phyloP scores from a whole-genome alignment of 148 eudicot species.

The Diospyros lotus region DNA sequence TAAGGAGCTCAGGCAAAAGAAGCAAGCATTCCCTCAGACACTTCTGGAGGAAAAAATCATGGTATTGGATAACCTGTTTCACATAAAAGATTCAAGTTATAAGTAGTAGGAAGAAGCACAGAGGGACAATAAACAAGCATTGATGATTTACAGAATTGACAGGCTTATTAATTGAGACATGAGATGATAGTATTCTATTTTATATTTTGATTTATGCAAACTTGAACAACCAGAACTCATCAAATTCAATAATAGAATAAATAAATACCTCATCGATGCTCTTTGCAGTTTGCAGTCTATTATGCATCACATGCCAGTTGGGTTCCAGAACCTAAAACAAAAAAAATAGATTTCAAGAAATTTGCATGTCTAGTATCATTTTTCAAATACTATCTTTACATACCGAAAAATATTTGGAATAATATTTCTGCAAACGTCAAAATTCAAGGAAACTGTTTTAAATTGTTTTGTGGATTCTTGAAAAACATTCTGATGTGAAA shows the following conservation, averaged over 20 bases:
- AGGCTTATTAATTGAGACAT: not conserved
- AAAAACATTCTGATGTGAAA: too few relatives aligned
- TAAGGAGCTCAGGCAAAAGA: slow-evolving; percentile 84
- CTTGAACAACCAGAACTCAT: slow-evolving; percentile 3
- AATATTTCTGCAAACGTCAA: too few relatives aligned
- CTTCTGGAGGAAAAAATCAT: slow-evolving; percentile 83
- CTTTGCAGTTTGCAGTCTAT: slow-evolving; percentile 79
- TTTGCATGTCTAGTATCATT: too few relatives aligned
- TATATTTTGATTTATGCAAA: not conserved
- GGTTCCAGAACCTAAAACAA: slow-evolving; percentile 87
- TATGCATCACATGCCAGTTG: slow-evolving; percentile 92
- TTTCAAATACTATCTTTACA: too few relatives aligned
- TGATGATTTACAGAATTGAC: not conserved
- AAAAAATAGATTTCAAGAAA: too few relatives aligned
- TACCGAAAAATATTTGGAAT: too few relatives aligned
- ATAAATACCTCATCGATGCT: slow-evolving; percentile 86
- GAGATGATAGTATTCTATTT: not conserved
- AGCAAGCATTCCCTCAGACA: slow-evolving; percentile 96
- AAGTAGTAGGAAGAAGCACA: not conserved
- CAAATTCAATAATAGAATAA: not conserved
- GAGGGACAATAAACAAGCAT: not conserved
- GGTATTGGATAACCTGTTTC: slow-evolving; percentile 60
- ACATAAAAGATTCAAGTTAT: slow-evolving; percentile 9
- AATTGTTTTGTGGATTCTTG: too few relatives aligned
- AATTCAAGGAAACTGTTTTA: too few relatives aligned